A percentile compares a stretch with the other conserved stretches of the same genome.
These are phyloP conservation scores for Straminergon stramineum DNA, from an alignment of 225 moss, liverwort and hornwort genomes.

Conservation along the genomic window DNA sequence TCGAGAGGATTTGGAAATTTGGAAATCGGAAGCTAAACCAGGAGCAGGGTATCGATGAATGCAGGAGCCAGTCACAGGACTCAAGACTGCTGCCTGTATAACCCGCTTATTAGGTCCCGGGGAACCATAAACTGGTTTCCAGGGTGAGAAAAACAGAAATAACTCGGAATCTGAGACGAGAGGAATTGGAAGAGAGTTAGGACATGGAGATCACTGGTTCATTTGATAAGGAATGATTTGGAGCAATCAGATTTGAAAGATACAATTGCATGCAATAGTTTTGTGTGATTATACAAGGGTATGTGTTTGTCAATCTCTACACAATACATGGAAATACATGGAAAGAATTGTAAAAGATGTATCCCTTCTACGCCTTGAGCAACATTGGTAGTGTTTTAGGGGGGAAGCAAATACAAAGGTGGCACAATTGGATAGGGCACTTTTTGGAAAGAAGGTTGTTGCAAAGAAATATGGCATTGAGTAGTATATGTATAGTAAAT, in stretches of 20 bases:
- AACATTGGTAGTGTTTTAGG: background rate
- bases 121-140: background rate
- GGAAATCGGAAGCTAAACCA: background rate
- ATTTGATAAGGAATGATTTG: too few species aligned
- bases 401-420: background rate
- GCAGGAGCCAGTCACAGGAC: background rate
- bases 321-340: too few species aligned
- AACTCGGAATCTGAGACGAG: background rate
- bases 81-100: background rate
- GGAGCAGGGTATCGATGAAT: background rate
- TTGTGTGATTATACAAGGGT: too few species aligned
- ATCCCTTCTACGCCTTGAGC: background rate
- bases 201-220: background rate
- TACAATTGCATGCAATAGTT: background rate
- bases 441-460: rapidly evolving
- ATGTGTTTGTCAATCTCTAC: rapidly evolving
- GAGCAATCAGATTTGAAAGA: background rate
- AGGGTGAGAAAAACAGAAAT: background rate
- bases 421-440: background rate
- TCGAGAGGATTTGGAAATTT: background rate
- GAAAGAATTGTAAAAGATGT: background rate
- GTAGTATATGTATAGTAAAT: background rate
- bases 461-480: background rate
- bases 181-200: background rate
- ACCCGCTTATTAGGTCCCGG: background rate